These are phyloP conservation scores for Suillus bovinus DNA, from an alignment of 768 basidiomycete species.

Conservation along the genomic window DNA sequence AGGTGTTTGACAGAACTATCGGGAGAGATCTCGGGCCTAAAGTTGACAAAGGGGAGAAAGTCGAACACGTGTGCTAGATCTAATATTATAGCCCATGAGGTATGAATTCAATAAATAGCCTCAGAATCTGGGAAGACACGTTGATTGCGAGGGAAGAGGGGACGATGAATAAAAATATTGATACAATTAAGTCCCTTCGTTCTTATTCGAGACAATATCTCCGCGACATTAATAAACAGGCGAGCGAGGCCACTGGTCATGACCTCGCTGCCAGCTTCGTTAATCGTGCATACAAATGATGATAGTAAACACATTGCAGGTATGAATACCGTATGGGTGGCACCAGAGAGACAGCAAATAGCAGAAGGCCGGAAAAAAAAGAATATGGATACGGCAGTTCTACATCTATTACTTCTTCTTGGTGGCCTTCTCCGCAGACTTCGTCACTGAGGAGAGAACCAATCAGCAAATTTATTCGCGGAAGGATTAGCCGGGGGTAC, in stretches of 20 bases:
- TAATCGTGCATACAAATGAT: constrained; percentile 48
- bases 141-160: no score
- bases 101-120: background rate
- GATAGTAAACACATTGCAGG: constrained; percentile 36
- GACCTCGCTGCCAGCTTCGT: constrained; percentile 37
- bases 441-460: constrained; percentile 61
- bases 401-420: constrained; percentile 95
- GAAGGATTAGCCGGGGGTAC: constrained; percentile 19
- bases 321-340: constrained; percentile 33
- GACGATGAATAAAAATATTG: background rate
- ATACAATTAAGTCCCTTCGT: constrained; percentile 5
- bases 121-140: background rate
- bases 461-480: constrained; percentile 6
- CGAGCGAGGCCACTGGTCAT: constrained; percentile 13
- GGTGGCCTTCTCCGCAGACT: constrained; percentile 94
- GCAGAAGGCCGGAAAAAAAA: constrained; percentile 46
- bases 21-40: constrained; percentile 82
- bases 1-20: constrained; percentile 88
- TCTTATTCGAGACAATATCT: constrained; percentile 7
- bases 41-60: constrained; percentile 41
- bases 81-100: background rate
- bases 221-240: constrained; percentile 12
- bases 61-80: constrained; percentile 72
- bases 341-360: constrained; percentile 37
- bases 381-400: constrained; percentile 63